Evolutionary conservation across 352 stramenopile species (phyloP).

Genomic region (Phytophthora parvispora): DNA sequence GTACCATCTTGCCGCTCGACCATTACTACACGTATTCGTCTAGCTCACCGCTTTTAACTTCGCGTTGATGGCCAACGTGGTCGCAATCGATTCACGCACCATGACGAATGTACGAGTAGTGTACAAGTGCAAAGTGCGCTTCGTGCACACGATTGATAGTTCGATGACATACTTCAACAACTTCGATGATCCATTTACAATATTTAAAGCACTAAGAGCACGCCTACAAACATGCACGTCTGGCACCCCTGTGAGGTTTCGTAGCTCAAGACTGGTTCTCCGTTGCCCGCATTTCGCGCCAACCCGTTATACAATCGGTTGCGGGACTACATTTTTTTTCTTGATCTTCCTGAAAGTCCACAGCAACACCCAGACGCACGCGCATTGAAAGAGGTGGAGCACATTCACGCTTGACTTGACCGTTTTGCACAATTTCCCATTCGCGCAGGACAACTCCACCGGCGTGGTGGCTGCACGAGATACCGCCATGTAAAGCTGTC

Average conservation of each 20-base stretch:
- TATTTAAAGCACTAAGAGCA: background rate
- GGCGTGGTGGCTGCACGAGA: constrained; percentile 19
- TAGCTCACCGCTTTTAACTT: background rate
- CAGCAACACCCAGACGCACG: constrained; percentile 40
- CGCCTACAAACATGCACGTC: background rate
- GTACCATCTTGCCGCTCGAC: background rate
- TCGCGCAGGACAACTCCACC: constrained; percentile 62
- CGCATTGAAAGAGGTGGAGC: constrained; percentile 47
- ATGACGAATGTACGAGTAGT: background rate
- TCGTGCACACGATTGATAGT: background rate
- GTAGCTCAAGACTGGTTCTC: background rate
- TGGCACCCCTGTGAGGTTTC: background rate
- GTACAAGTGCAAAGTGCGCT: no score
- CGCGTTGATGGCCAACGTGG: background rate
- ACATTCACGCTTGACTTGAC: constrained; percentile 41
- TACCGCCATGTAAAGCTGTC: constrained; percentile 47
- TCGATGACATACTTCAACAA: background rate
- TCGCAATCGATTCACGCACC: background rate
- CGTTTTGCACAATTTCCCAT: constrained; percentile 54
- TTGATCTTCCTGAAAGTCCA: constrained; percentile 40
- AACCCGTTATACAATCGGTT: constrained; percentile 23
- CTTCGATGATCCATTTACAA: background rate
- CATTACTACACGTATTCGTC: background rate
- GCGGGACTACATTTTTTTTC: constrained; percentile 22
- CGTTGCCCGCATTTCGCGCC: background rate